Percentiles rank a stretch among this genome's conserved stretches.
Conservation (phyloP, 2,329 filamentous ascomycete species). For the Colletotrichum godetiae region DNA sequence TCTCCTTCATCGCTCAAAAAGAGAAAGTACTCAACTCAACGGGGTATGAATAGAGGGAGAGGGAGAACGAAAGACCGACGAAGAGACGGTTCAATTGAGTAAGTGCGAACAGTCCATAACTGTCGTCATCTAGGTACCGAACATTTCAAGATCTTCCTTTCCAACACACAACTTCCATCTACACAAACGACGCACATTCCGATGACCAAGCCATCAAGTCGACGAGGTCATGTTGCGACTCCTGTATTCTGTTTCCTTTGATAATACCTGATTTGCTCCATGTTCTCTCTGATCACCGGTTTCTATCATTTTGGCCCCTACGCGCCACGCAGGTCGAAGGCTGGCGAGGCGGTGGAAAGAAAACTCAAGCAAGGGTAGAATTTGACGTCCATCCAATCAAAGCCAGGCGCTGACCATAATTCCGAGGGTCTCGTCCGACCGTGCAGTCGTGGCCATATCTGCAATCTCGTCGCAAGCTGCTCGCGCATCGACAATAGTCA, state of each 20-base stretch:
- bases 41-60: background rate
- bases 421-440: background rate
- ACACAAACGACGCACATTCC: background rate
- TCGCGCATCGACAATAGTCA: background rate
- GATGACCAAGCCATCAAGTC: background rate
- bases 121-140: background rate
- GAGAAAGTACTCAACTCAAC: background rate
- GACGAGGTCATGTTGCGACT: background rate
- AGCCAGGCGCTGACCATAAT: background rate
- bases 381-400: background rate
- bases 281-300: background rate
- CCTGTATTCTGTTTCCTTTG: background rate
- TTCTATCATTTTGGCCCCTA: background rate
- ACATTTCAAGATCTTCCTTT: background rate
- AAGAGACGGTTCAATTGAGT: background rate
- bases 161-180: background rate
- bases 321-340: background rate
- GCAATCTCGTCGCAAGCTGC: background rate
- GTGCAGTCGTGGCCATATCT: background rate
- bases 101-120: background rate
- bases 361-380: background rate
- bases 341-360: background rate
- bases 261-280: rapidly evolving
- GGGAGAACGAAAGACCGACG: background rate
- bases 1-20: background rate